Percentiles rank a stretch among this genome's conserved stretches.
Evolutionary conservation across 257 asterid genomes (phyloP).

Genomic region (Verbena officinalis): DNA sequence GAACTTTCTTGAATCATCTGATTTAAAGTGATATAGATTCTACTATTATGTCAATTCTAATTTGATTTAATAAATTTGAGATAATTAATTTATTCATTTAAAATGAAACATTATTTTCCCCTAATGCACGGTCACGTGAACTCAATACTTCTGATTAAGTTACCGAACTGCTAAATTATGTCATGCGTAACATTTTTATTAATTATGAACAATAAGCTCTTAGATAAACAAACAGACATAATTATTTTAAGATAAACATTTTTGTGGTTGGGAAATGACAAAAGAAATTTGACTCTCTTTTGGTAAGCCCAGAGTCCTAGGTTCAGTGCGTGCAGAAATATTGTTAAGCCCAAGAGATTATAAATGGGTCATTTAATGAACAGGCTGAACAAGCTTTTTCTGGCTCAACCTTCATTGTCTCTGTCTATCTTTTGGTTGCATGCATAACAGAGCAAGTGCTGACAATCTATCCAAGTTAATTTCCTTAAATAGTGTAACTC

Average conservation of each 20-base stretch:
- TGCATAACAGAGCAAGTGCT: background rate
- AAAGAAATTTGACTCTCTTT: constrained; percentile 9
- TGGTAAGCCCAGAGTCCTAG: constrained; percentile 12
- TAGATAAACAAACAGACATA: background rate
- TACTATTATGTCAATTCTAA: no score
- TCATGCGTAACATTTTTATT: no score
- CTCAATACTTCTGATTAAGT: no score
- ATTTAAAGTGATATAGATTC: no score
- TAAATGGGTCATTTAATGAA: constrained; percentile 7
- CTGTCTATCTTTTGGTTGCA: constrained; percentile 2
- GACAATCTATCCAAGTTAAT: background rate
- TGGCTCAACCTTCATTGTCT: background rate
- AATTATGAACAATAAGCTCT: no score
- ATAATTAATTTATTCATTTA: no score
- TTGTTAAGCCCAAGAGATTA: constrained; percentile 29
- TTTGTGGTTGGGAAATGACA: background rate
- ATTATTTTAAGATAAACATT: background rate
- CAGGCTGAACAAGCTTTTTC: constrained; percentile 5
- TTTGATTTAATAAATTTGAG: no score
- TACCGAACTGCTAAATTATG: no score
- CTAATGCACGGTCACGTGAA: no score
- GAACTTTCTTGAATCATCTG: no score
- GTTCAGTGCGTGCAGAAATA: background rate
- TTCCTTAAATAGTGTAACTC: background rate
- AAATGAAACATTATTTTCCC: no score